These are phyloP conservation scores for Pythium pectinolyticum DNA, from an alignment of 352 stramenopile genomes.

Conservation along the genomic window DNA sequence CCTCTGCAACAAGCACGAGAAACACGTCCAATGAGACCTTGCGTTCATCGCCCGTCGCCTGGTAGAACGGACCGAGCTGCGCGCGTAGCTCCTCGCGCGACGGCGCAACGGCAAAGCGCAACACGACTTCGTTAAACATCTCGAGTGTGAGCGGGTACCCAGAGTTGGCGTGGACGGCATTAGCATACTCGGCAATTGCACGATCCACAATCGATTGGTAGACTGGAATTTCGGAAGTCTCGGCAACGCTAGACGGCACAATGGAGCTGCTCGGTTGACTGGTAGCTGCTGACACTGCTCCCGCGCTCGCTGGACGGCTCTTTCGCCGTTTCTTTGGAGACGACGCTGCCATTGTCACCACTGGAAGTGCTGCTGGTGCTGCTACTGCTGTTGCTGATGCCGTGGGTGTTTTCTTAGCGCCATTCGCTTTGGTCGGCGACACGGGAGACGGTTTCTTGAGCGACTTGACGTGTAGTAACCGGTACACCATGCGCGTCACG, in stretches of 20 bases:
- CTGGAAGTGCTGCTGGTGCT: not conserved
- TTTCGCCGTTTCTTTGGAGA: constrained; percentile 36
- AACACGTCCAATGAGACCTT: constrained; percentile 56
- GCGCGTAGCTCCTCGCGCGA: constrained; percentile 33
- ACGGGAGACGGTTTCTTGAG: constrained; percentile 21
- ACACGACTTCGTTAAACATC: constrained; percentile 50
- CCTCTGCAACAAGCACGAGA: constrained; percentile 44
- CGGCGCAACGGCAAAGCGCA: constrained; percentile 36
- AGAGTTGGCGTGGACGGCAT: constrained; percentile 34
- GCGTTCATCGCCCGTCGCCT: constrained; percentile 50
- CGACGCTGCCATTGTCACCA: constrained; percentile 1
- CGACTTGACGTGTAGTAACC: constrained; percentile 42
- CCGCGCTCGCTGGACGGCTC: constrained; percentile 21
- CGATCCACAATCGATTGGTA: constrained; percentile 14
- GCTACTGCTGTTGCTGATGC: not conserved
- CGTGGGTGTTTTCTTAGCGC: not conserved
- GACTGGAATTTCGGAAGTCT: not conserved
- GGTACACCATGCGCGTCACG: constrained; percentile 48
- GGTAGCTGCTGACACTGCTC: not conserved
- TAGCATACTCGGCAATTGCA: not conserved
- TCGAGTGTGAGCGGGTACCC: constrained; percentile 48
- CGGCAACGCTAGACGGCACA: not conserved
- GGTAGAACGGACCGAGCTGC: constrained; percentile 50
- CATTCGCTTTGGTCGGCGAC: not conserved
- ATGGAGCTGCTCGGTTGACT: not conserved